Percentiles rank a stretch among this genome's conserved stretches.
phyloP scores from a whole-genome alignment of 2,329 filamentous ascomycete genomes.

The Paecilomyces fulvus region DNA sequence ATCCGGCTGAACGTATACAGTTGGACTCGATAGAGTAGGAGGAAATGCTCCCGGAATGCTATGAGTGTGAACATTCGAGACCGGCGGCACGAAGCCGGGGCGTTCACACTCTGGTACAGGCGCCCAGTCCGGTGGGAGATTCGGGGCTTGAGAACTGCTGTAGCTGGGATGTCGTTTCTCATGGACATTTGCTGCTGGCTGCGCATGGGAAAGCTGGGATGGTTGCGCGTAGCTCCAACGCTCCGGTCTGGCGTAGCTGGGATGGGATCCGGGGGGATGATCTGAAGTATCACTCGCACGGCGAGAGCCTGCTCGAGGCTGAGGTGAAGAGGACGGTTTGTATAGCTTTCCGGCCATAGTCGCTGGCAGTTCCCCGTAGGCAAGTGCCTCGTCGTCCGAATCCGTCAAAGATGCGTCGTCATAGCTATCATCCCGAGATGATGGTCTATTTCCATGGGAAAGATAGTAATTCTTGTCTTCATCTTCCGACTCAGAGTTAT shows the following conservation, averaged over 20 bases:
- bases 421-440: conserved; percentile 13
- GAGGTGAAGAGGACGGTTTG: conserved; percentile 6
- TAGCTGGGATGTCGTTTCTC: conserved; percentile 9
- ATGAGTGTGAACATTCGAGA: conserved; percentile 16
- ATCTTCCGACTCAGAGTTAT: conserved; percentile 3
- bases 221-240: conserved; percentile 25
- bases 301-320: neutral
- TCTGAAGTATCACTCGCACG: conserved; percentile 4
- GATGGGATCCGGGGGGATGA: conserved; percentile 16
- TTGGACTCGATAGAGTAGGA: conserved; percentile 3
- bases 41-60: conserved; percentile 26
- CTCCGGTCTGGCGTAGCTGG: conserved; percentile 26
- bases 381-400: conserved; percentile 27
- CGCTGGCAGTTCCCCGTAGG: conserved; percentile 25
- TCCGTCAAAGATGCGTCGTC: conserved; percentile 19
- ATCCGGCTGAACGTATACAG: conserved; percentile 11
- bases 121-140: conserved; percentile 24
- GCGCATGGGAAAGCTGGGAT: conserved; percentile 9
- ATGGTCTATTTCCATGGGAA: conserved; percentile 4
- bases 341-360: conserved; percentile 1
- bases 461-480: conserved; percentile 1
- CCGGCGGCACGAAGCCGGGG: conserved; percentile 34
- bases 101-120: conserved; percentile 32
- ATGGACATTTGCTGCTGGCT: conserved; percentile 10
- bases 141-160: conserved; percentile 7